Evolutionary conservation across 257 asterid species (phyloP).

Genomic region (Rubia yunnanensis): DNA sequence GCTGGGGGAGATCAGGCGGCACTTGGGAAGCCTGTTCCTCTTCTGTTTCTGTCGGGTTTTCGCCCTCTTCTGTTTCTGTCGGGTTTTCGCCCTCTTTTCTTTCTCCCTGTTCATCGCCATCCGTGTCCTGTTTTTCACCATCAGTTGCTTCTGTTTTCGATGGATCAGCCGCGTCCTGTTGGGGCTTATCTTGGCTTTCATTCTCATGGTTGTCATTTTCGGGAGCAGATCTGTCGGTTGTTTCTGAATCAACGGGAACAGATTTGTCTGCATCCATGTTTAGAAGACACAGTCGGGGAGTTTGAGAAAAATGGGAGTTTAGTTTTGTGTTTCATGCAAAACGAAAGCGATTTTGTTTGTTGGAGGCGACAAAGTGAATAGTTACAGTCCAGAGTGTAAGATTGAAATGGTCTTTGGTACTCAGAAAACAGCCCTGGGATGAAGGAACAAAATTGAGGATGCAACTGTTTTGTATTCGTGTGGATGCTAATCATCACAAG

Average conservation of each 20-base stretch:
- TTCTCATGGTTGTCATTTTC: neutral
- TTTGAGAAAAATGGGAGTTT: neutral
- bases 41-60: neutral
- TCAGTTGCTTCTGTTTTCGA: neutral
- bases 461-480: neutral
- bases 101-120: neutral
- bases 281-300: neutral
- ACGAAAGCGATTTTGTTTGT: neutral
- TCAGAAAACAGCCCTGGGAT: neutral
- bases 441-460: neutral
- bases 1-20: conserved; percentile 63
- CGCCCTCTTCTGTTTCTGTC: neutral
- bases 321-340: neutral
- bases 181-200: neutral
- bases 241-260: neutral
- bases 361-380: neutral
- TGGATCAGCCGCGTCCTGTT: neutral
- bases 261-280: conserved; percentile 32
- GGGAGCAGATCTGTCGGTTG: neutral
- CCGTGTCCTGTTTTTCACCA: conserved; percentile 10
- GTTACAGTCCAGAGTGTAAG: neutral
- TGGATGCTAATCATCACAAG: neutral
- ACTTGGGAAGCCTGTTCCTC: conserved; percentile 20
- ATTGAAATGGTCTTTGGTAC: conserved; percentile 30
- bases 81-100: too few species aligned